These are phyloP conservation scores for Blastosporella zonata DNA, from an alignment of 1,284 basidiomycete species.

Conservation along the genomic window DNA sequence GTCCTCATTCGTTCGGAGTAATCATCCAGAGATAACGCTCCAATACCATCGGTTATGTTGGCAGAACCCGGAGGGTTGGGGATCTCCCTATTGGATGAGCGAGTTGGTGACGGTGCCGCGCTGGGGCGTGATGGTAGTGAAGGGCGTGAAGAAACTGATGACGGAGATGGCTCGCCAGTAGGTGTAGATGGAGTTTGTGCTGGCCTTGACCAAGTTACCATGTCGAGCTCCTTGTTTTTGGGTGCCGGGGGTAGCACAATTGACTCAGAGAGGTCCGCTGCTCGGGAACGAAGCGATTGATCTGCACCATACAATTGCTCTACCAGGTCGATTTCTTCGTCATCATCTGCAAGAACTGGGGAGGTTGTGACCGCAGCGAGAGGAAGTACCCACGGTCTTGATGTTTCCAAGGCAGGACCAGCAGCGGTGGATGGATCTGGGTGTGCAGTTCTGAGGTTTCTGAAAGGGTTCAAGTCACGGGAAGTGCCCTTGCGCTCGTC, in stretches of 20 bases:
- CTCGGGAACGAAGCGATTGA: constrained; percentile 64
- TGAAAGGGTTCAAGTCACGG: constrained; percentile 48
- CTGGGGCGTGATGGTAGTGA: too few species aligned
- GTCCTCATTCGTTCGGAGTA: constrained; percentile 98
- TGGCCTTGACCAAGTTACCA: constrained; percentile 76
- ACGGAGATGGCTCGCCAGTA: constrained; percentile 23
- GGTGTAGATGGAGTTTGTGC: constrained; percentile 53
- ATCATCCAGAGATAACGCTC: constrained; percentile 75
- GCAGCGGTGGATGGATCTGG: constrained; percentile 20
- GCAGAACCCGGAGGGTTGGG: constrained; percentile 14
- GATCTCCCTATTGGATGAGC: constrained; percentile 3
- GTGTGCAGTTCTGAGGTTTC: constrained; percentile 26
- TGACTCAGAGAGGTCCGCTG: constrained; percentile 76
- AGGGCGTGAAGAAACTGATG: constrained; percentile 12
- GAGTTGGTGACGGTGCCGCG: constrained; percentile 6
- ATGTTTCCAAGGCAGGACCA: constrained; percentile 18
- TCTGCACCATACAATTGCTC: constrained; percentile 88
- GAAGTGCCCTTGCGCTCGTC: constrained; percentile 53
- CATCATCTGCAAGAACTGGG: constrained; percentile 37
- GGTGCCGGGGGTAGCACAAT: constrained; percentile 77
- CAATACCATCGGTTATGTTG: constrained; percentile 20
- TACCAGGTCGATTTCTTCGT: constrained; percentile 91
- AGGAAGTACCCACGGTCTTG: constrained; percentile 19
- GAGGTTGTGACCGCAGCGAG: constrained; percentile 23
- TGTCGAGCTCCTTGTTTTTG: constrained; percentile 87